Evolutionary conservation across 1,284 basidiomycete genomes (phyloP), one percentile per base, ranked within the genome.

Genomic region (Rhodotorula sp.): DNA sequence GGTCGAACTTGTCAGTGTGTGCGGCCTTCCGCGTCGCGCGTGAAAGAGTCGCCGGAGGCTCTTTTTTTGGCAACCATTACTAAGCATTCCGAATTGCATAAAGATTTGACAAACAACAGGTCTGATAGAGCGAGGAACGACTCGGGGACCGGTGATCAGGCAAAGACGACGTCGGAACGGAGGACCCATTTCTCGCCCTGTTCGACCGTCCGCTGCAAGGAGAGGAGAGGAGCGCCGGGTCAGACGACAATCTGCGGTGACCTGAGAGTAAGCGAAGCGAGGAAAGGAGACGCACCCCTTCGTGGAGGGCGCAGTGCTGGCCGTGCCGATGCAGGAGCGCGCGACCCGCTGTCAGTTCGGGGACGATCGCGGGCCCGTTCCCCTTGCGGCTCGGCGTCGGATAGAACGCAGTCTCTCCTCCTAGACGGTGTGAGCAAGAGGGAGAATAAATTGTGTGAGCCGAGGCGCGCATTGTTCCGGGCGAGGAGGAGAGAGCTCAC

Each of bases 371-470:
- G 6, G 67, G 73, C 14, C 74, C 76, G 38, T 83, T 84, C 45
- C 45, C 28, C 19, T 67, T 66, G 3, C 31, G 23, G 0, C 52
- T 49, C 7, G 63, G 60, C 21, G 58, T 57, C 1, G 84, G 84
- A 79, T 91, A 89, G 79, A 93, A 93, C 19, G 89, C 80, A 0
- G 90, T 93, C 85, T 90, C 87, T 23, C 91, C 91, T 23, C 91
- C 91, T 78, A 52, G 16, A 14, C 7, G 45, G 1, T 8, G 23
- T 15, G 43, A 31, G 43, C 38, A 10, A 43, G 38, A 43, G 38
- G 38, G 21, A 23, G 12, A n/a, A 52, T 14, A 1, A 23, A n/a
- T 45, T 38, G n/a, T 26, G 18, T 19, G 18, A 26, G 43, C 18
- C 45, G 28, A 12, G 6, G 21, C 15, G 43, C 5, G 6, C 16